A percentile compares a stretch with the other conserved stretches of the same genome.
Conservation (phyloP, 805 yeast species). For the Saturnispora sanitii region DNA sequence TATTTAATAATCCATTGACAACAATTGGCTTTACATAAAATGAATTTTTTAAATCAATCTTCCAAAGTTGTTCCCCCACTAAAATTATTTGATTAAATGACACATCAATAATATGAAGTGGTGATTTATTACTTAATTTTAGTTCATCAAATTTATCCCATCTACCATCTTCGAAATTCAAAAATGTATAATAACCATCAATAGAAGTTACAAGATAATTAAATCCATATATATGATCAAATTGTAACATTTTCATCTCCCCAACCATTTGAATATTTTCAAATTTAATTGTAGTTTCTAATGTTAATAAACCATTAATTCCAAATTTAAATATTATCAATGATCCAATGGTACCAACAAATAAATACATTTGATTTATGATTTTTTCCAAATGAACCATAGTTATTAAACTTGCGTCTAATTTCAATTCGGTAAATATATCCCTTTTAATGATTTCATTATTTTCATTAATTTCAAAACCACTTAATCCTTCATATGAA, state of each 20-base stretch:
- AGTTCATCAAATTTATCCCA: not conserved
- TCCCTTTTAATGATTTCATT: not conserved
- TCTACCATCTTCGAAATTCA: constrained; percentile 1
- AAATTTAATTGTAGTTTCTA: not conserved
- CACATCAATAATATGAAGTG: constrained; percentile 13
- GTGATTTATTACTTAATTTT: constrained; percentile 16
- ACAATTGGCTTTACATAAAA: constrained; percentile 20
- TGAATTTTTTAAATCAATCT: constrained; percentile 17
- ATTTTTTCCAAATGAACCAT: not conserved
- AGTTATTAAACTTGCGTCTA: not conserved
- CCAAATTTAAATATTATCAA: not conserved
- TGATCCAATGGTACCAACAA: constrained; percentile 1
- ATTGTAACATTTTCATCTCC: not conserved
- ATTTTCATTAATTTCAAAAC: not conserved
- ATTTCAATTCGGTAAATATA: not conserved
- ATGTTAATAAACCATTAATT: not conserved
- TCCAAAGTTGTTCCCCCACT: constrained; percentile 22
- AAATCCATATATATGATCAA: not conserved
- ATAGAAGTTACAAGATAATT: constrained; percentile 17
- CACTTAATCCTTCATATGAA: not conserved
- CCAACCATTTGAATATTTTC: not conserved
- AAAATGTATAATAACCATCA: constrained; percentile 15
- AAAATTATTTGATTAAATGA: constrained; percentile 12
- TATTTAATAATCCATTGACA: constrained; percentile 15
- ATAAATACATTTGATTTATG: not conserved